Percentiles rank a stretch among this genome's conserved stretches.
These are phyloP conservation scores for Colletotrichum cordylinicola DNA, from an alignment of 2,329 filamentous ascomycete species.

Conservation along the genomic window DNA sequence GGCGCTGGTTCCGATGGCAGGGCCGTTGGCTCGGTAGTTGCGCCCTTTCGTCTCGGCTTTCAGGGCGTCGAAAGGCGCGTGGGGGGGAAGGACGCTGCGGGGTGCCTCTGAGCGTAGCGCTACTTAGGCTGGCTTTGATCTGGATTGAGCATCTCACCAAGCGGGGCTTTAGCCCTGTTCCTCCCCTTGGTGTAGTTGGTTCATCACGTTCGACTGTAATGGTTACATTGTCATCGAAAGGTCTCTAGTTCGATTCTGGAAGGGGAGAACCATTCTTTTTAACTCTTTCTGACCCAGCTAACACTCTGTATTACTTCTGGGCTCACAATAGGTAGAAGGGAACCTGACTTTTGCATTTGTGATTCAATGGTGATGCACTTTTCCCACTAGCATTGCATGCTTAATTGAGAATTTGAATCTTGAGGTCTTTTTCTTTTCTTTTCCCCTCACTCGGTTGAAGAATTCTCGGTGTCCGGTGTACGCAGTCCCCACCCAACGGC, in stretches of 20 bases:
- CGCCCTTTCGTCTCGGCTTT: not conserved
- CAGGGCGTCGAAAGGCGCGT: not conserved
- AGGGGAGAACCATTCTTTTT: not conserved
- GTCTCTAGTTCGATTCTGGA: slow-evolving; percentile 16
- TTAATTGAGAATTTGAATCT: not conserved
- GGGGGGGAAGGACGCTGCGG: not conserved
- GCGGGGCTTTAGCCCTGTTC: not conserved
- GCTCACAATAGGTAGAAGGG: rapidly evolving
- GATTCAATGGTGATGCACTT: not conserved
- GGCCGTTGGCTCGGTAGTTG: not conserved
- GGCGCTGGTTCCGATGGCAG: not conserved
- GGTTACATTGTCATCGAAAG: slow-evolving; percentile 17
- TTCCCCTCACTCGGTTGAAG: not conserved
- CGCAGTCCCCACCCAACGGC: not conserved
- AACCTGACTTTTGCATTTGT: too few species aligned
- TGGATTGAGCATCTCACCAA: not conserved
- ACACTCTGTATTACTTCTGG: too few species aligned
- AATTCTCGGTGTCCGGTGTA: not conserved
- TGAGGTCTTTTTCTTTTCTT: not conserved
- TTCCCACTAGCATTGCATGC: not conserved
- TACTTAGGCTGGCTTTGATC: too few species aligned
- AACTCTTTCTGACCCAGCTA: not conserved
- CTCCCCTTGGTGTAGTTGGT: slow-evolving; percentile 22
- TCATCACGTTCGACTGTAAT: slow-evolving; percentile 23
- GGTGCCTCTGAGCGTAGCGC: not conserved